Conservation (phyloP, 176 grass and related monocot genomes). For the Bolboschoenus planiculmis region DNA sequence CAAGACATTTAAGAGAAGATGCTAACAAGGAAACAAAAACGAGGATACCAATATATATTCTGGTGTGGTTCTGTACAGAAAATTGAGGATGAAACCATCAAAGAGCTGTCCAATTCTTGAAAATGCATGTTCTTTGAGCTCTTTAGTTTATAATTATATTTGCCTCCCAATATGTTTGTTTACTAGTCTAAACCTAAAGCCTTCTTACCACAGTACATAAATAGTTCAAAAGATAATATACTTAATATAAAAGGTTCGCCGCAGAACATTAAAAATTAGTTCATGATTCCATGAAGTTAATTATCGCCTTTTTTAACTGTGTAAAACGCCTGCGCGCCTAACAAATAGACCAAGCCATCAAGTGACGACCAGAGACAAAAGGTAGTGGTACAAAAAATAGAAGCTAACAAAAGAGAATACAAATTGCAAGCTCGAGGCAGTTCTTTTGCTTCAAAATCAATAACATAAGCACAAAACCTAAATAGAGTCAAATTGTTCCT, state of each 20-base stretch:
- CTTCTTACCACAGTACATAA: too few species aligned
- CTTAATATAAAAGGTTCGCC: neutral
- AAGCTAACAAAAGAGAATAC: neutral
- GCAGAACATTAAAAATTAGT: neutral
- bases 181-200: too few species aligned
- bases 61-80: neutral
- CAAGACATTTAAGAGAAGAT: neutral
- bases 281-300: neutral
- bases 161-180: neutral
- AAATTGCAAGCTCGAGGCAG: constrained; percentile 29
- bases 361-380: constrained; percentile 5
- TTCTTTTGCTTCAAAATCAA: constrained; percentile 21
- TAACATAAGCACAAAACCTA: constrained; percentile 9
- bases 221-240: neutral
- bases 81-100: neutral
- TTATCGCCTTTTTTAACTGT: neutral
- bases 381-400: constrained; percentile 1
- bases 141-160: neutral
- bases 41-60: neutral
- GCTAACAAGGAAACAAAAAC: neutral
- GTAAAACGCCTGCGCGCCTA: neutral
- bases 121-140: neutral
- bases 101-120: neutral
- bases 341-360: neutral
- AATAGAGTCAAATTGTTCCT: constrained; percentile 1